Evolutionary conservation across 305 asterid genomes (phyloP).

Genomic region (Fraxinus latifolia): DNA sequence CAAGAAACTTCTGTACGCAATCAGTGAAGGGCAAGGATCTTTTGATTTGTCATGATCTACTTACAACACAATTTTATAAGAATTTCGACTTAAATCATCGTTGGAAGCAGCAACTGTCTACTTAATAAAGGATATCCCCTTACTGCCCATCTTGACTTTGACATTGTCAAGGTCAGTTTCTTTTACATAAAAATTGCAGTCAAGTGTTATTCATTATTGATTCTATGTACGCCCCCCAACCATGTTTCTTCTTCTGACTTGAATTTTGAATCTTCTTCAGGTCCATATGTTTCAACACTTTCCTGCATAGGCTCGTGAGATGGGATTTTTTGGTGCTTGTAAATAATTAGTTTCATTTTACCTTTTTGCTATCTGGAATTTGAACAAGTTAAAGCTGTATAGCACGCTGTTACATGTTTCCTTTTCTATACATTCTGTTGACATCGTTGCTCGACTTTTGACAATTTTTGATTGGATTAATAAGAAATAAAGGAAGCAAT

Average conservation of each 20-base stretch:
- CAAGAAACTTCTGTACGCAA: conserved; percentile 89
- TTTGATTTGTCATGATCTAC: conserved; percentile 81
- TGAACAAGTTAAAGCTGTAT: background rate
- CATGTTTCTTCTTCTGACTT: background rate
- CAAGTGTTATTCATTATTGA: background rate
- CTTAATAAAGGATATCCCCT: conserved; percentile 30
- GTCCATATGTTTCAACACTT: conserved; percentile 19
- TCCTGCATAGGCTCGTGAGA: background rate
- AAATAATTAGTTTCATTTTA: conserved; percentile 41
- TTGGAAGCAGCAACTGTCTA: background rate
- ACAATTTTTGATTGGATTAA: background rate
- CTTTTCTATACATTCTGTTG: background rate
- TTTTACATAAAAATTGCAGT: conserved; percentile 13
- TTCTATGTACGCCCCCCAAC: background rate
- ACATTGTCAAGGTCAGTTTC: conserved; percentile 36
- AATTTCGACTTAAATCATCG: conserved; percentile 16
- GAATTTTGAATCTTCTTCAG: conserved; percentile 18
- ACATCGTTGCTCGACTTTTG: background rate
- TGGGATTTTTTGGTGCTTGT: conserved; percentile 30
- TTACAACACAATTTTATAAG: conserved; percentile 17
- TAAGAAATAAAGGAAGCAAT: background rate
- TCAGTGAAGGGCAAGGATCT: conserved; percentile 95
- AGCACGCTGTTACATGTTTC: background rate
- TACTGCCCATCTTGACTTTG: conserved; percentile 28
- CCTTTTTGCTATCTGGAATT: background rate